Evolutionary conservation across 768 basidiomycete species (phyloP).

Genomic region (Amanita subjunquillea): DNA sequence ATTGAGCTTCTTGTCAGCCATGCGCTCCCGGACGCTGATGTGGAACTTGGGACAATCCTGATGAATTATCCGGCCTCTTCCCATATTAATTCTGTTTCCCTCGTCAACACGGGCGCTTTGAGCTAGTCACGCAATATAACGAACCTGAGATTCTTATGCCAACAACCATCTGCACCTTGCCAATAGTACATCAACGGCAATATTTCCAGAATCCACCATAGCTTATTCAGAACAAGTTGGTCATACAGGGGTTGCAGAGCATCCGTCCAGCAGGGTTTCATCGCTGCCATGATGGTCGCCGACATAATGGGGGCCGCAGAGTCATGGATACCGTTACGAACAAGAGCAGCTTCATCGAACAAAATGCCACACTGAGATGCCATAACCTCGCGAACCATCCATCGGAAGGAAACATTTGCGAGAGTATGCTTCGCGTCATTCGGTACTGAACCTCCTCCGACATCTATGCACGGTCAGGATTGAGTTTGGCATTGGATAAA

Average conservation of each 20-base stretch:
- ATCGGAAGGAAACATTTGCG: slow-evolving; percentile 54
- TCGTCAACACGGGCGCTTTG: not conserved
- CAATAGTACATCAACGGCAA: slow-evolving; percentile 41
- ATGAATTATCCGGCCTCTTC: slow-evolving; percentile 42
- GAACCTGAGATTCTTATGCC: slow-evolving; percentile 47
- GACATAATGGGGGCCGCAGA: slow-evolving; percentile 5
- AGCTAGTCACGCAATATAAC: slow-evolving; percentile 13
- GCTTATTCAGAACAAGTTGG: slow-evolving; percentile 24
- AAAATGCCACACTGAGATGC: slow-evolving; percentile 45
- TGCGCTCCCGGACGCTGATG: slow-evolving; percentile 49
- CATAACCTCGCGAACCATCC: slow-evolving; percentile 70
- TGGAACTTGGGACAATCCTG: slow-evolving; percentile 47
- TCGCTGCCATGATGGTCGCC: slow-evolving; percentile 8
- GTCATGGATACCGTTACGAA: slow-evolving; percentile 26
- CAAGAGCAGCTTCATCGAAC: slow-evolving; percentile 43
- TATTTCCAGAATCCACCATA: slow-evolving; percentile 73
- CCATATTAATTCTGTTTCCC: slow-evolving; percentile 37
- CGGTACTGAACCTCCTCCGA: slow-evolving; percentile 54
- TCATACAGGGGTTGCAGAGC: slow-evolving; percentile 49
- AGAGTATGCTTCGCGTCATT: slow-evolving; percentile 36
- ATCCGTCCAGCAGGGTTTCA: slow-evolving; percentile 21
- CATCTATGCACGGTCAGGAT: slow-evolving; percentile 30
- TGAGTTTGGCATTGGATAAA: not conserved
- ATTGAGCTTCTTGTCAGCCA: slow-evolving; percentile 31
- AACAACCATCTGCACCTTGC: slow-evolving; percentile 45